Evolutionary conservation across 1,284 basidiomycete genomes (phyloP), one percentile per base, ranked within the genome.

Genomic region (Ustilago cynodontis): DNA sequence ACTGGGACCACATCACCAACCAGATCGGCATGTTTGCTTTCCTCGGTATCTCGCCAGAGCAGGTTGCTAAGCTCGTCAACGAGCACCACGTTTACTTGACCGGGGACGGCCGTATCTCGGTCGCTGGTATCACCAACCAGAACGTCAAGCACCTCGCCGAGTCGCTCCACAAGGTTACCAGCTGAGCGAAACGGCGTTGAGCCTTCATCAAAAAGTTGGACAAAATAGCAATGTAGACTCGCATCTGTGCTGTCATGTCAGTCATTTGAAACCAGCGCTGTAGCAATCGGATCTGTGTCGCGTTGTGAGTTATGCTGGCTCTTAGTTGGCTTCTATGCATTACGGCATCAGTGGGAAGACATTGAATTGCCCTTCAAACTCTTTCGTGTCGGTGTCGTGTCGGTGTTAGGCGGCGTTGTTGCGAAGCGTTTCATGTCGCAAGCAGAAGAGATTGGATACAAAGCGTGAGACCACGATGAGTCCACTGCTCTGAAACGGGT

Each of bases 1-100:
- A 86, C 77, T 86, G 86, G 86, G 83, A 85, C 77, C 85, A 86
- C 75, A 86, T 86, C 70, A 86, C 84, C 62, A 86, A 84, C 77
- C 85, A 86, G 74, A 86, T 86, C 51, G 85, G 84, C 64, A 85
- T 85, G 84, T 85, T 85, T 64, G 82, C 82, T 60, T 85, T 81
- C 79, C 75, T 83, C 61, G 60, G 68, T 45, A 77, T 86, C 77
- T 79, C 83, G 59, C 86, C 86, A 16, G 83, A 85, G 70, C 84
- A 86, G 74, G 86, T 86, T 31, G 80, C 78, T 45, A 80, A 81
- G 73, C 82, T 86, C 51, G 70, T 77, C 50, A 81, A 79, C 70
- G 83, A 86, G 67, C 82, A 86, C 70, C 86, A 86, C 71, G 77
- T 86, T 55, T 86, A 86, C 80, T 81, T 86, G 26, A 86, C 86